Evolutionary conservation across 225 moss, liverwort and hornwort genomes (phyloP).

Genomic region (Antitrichia curtipendula): DNA sequence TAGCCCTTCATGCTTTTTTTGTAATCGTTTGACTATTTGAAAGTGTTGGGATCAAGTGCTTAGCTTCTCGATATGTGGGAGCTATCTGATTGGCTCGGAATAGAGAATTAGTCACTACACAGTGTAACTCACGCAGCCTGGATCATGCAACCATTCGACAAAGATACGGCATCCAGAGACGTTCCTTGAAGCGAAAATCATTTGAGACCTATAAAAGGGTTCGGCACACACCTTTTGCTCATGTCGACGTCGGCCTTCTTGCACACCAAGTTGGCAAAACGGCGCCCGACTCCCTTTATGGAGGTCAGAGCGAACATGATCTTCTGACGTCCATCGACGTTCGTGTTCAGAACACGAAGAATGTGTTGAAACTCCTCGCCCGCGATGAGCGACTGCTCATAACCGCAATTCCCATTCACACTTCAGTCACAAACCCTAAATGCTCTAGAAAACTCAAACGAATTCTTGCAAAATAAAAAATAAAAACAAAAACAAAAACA

Average conservation of each 20-base stretch:
- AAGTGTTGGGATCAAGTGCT: neutral
- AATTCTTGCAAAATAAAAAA: neutral
- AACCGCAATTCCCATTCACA: neutral
- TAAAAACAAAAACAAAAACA: too few relatives aligned
- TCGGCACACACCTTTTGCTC: slow-evolving; percentile 41
- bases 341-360: slow-evolving; percentile 69
- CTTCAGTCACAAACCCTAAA: neutral
- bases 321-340: slow-evolving; percentile 64
- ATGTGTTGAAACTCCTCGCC: slow-evolving; percentile 69
- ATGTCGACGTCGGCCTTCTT: slow-evolving; percentile 73
- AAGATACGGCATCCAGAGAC: neutral
- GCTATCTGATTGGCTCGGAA: neutral
- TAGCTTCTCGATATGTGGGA: neutral
- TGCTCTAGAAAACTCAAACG: neutral
- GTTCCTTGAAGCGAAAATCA: too few relatives aligned
- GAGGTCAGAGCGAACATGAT: slow-evolving; percentile 71
- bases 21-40: neutral
- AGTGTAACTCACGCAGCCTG: neutral
- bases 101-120: neutral
- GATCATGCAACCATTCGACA: neutral
- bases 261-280: slow-evolving; percentile 68
- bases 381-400: slow-evolving; percentile 53
- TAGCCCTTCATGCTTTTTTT: neutral
- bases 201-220: neutral
- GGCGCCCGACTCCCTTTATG: slow-evolving; percentile 67